Conservation (phyloP, 768 basidiomycete genomes). For the Clavulina sp. region DNA sequence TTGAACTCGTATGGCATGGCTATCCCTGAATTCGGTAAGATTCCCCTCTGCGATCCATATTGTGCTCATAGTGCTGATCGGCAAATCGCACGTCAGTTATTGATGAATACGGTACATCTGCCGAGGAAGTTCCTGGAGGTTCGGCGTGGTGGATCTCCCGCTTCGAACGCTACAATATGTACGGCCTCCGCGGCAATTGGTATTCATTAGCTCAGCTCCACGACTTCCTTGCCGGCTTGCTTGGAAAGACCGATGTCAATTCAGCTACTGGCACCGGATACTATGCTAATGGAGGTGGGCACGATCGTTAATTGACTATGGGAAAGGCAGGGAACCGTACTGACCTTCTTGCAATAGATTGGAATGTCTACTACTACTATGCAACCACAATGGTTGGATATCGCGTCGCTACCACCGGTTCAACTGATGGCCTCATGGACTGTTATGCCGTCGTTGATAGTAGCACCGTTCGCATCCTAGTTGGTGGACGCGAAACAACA, state of each 20-base stretch:
- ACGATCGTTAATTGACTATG: background rate
- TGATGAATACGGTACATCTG: slow-evolving; percentile 6
- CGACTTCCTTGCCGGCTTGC: slow-evolving; percentile 8
- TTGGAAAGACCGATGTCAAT: slow-evolving; percentile 5
- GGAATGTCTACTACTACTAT: slow-evolving; percentile 9
- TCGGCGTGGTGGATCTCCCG: slow-evolving; percentile 10
- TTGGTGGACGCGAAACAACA: slow-evolving; percentile 4
- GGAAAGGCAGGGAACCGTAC: background rate
- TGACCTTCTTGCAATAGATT: background rate
- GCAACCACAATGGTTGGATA: too few relatives aligned
- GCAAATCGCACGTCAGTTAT: slow-evolving; percentile 1
- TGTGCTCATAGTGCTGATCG: slow-evolving; percentile 2
- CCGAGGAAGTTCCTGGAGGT: slow-evolving; percentile 5
- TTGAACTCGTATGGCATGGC: too few relatives aligned
- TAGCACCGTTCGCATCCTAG: too few relatives aligned
- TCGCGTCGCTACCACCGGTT: too few relatives aligned
- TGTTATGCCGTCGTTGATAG: too few relatives aligned
- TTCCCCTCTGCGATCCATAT: too few relatives aligned
- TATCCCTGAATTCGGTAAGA: too few relatives aligned
- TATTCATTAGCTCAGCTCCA: slow-evolving; percentile 5
- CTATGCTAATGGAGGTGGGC: slow-evolving; percentile 5
- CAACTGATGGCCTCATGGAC: too few relatives aligned
- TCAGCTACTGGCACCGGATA: slow-evolving; percentile 9
- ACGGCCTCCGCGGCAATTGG: slow-evolving; percentile 9
- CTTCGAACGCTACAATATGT: slow-evolving; percentile 5